These are phyloP conservation scores for Scutellaria baicalensis DNA, from an alignment of 257 asterid genomes.

Conservation along the genomic window DNA sequence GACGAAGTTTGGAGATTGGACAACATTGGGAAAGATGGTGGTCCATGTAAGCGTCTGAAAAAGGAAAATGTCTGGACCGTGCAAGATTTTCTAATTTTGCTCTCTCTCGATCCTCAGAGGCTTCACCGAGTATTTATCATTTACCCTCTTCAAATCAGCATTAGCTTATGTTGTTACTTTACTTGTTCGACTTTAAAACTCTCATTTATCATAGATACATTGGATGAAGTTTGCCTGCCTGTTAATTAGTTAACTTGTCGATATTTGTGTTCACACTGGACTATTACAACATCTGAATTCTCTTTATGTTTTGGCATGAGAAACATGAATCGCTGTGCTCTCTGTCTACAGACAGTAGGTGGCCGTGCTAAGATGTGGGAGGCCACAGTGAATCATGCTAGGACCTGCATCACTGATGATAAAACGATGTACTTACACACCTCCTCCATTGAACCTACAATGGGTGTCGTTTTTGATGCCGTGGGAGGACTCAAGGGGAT, in stretches of 20 bases:
- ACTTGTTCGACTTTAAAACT: too few relatives aligned
- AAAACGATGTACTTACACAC: constrained; percentile 5
- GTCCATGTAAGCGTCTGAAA: constrained; percentile 3
- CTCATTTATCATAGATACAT: too few relatives aligned
- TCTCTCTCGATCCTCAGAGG: constrained; percentile 16
- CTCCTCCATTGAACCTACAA: not conserved
- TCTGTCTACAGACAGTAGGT: constrained; percentile 25
- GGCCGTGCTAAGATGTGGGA: constrained; percentile 16
- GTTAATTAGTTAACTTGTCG: not conserved
- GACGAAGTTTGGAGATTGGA: constrained; percentile 26
- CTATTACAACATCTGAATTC: not conserved
- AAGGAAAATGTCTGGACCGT: constrained; percentile 10
- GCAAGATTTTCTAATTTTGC: constrained; percentile 32
- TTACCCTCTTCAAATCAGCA: not conserved
- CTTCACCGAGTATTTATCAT: constrained; percentile 18
- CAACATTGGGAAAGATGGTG: constrained; percentile 17
- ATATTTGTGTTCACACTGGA: not conserved
- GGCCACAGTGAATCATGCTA: constrained; percentile 32
- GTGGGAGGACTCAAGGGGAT: constrained; percentile 33
- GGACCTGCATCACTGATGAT: constrained; percentile 23
- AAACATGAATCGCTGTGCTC: not conserved
- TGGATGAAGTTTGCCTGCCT: too few relatives aligned
- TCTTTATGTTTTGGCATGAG: not conserved
- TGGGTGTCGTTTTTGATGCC: constrained; percentile 16
- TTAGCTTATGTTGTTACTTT: too few relatives aligned